A percentile compares a stretch with the other conserved stretches of the same genome.
phyloP scores from a whole-genome alignment of 192 early-diverging fungal genomes.

The Phlyctochytrium planicorne region DNA sequence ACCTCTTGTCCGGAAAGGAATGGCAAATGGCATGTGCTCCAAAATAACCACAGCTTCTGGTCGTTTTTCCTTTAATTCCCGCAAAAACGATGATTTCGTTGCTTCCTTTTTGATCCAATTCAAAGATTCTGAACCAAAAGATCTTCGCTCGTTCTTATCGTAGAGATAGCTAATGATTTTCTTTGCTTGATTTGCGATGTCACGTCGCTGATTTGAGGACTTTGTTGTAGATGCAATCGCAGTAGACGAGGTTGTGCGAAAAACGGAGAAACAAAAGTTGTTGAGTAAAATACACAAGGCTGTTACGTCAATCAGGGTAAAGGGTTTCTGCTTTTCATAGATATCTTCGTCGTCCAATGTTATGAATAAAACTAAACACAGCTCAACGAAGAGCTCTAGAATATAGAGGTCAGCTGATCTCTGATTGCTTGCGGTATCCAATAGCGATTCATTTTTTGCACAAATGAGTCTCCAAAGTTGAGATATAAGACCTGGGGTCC shows the following conservation, averaged over 20 bases:
- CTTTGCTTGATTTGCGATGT: slow-evolving; percentile 6
- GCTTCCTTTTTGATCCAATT: slow-evolving; percentile 1
- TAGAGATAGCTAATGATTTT: slow-evolving; percentile 16
- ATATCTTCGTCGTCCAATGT: slow-evolving; percentile 64
- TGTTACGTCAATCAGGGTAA: slow-evolving; percentile 47
- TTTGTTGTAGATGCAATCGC: not conserved
- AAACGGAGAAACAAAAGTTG: slow-evolving; percentile 58
- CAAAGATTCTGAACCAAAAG: slow-evolving; percentile 2
- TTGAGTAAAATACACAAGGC: slow-evolving; percentile 62
- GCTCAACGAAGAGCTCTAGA: slow-evolving; percentile 65
- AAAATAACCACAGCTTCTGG: not conserved
- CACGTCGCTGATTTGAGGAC: not conserved
- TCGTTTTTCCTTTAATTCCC: not conserved
- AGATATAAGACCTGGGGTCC: slow-evolving; percentile 48
- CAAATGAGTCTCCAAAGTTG: slow-evolving; percentile 60
- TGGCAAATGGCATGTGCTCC: slow-evolving; percentile 3
- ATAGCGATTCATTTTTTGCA: slow-evolving; percentile 51
- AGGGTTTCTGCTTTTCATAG: slow-evolving; percentile 60
- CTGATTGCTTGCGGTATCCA: no score
- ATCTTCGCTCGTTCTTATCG: slow-evolving; percentile 14
- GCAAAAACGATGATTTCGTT: not conserved
- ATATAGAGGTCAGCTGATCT: slow-evolving; percentile 58
- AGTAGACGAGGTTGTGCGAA: slow-evolving; percentile 29
- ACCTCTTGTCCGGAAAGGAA: slow-evolving; percentile 21
- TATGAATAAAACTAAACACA: slow-evolving; percentile 56